These are phyloP conservation scores for Boletus subluridellus DNA, from an alignment of 1,284 basidiomycete genomes.

Conservation along the genomic window DNA sequence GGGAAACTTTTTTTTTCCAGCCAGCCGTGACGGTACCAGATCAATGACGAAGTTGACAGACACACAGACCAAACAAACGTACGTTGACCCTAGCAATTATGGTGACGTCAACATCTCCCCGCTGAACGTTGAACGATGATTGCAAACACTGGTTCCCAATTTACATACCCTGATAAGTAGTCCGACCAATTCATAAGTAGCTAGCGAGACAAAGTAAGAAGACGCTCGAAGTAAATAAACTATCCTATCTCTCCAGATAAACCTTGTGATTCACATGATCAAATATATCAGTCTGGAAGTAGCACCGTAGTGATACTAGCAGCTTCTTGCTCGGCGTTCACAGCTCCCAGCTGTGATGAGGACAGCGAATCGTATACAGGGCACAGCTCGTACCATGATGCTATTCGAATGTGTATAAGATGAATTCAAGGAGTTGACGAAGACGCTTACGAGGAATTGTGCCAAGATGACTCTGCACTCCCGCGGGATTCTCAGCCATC, in stretches of 20 bases:
- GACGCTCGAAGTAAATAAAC: background rate
- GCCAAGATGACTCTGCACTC: too few species aligned
- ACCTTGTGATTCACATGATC: background rate
- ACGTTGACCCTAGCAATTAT: too few species aligned
- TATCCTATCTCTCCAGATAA: background rate
- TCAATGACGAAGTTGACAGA: too few species aligned
- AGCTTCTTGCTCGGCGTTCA: conserved; percentile 17
- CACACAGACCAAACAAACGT: too few species aligned
- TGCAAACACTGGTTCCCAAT: background rate
- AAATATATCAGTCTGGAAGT: conserved; percentile 12
- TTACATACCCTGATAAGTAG: background rate
- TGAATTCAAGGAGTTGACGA: too few species aligned
- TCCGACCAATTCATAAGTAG: background rate
- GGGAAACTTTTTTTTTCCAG: too few species aligned
- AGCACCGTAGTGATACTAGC: conserved; percentile 18
- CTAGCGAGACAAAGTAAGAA: background rate
- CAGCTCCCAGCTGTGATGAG: conserved; percentile 22
- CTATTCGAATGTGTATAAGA: too few species aligned
- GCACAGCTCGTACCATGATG: too few species aligned
- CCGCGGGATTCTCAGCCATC: too few species aligned
- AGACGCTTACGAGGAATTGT: too few species aligned
- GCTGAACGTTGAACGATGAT: background rate
- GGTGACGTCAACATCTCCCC: conserved; percentile 20
- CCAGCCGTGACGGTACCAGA: too few species aligned
- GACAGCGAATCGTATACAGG: conserved; percentile 7